A percentile compares a stretch with the other conserved stretches of the same genome.
These are phyloP conservation scores for Hyphopichia burtonii DNA, from an alignment of 1,139 yeast genomes.

Conservation along the genomic window DNA sequence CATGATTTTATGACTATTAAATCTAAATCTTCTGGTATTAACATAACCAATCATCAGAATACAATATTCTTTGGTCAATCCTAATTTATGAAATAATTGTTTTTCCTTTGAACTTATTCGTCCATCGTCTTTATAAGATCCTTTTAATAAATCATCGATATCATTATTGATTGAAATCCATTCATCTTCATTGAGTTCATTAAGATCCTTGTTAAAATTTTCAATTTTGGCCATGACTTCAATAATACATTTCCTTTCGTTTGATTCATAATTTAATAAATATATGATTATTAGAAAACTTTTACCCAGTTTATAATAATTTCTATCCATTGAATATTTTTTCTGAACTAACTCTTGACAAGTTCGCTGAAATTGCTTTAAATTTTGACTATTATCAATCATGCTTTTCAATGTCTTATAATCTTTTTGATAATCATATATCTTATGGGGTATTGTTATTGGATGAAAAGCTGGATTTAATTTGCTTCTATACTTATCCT, in stretches of 20 bases:
- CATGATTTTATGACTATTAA: conserved; percentile 5
- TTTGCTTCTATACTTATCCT: too few species aligned
- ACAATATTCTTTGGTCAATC: background rate
- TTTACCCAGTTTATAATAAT: conserved; percentile 6
- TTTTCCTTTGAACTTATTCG: background rate
- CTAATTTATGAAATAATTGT: conserved; percentile 1
- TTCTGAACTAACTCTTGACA: conserved; percentile 7
- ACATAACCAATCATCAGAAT: conserved; percentile 5
- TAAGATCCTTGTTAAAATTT: background rate
- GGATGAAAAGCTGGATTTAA: too few species aligned
- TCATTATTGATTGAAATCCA: background rate
- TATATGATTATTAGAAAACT: conserved; percentile 6
- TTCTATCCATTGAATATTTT: conserved; percentile 6
- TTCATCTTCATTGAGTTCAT: background rate
- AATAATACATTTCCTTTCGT: conserved; percentile 4
- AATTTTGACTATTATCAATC: background rate
- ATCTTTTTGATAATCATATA: background rate
- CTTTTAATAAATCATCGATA: background rate
- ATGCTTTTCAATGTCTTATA: background rate
- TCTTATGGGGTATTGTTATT: background rate
- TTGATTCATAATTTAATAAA: conserved; percentile 4
- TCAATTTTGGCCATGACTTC: conserved; percentile 1
- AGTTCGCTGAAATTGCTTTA: background rate
- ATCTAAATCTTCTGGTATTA: conserved; percentile 5
- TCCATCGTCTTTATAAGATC: background rate